Evolutionary conservation across 176 grass and related monocot species (phyloP), one percentile per base, ranked within the genome.

Genomic region (Oropetium thomaeum): DNA sequence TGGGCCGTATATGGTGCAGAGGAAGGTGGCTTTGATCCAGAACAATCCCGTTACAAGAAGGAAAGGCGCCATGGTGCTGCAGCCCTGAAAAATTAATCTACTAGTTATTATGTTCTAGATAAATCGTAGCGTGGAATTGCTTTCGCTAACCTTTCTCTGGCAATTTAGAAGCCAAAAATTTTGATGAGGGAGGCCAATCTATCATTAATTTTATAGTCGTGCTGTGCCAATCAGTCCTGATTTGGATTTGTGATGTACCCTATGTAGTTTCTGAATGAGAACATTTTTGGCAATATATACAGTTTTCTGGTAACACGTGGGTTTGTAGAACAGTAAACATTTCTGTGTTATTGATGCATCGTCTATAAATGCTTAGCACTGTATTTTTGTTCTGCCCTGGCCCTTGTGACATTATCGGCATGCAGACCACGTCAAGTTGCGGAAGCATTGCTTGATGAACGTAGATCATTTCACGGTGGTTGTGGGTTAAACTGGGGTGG

Each of bases 1-100:
- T 99, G 96, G 96, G 96, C 96, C 1, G 87, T 99, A 10, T 99
- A 99, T 51, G 91, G 91, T 27, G 91, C 96, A 1, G 82, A 88
- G 0, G 91, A 95, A 84, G 91, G 91, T 60, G 96, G 96, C 45
- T 99, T 95, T 15, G 96, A 99, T 64, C 96, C 96, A 29, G 91
- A 90, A 72, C 91, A 99, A 76, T 86, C 91, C 84, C 91, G 96
- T 63, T 95, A 73, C 68, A 99, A 86, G 79, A 99, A 99, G 71
- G 91, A 99, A 86, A 99, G 91, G 70, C 96, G 91, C 13, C 96
- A 99, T 61, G 84, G 91, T 52, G 58, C 89, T 58, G 80, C 85
- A 44, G 89, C 59, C n/a, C 37, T 83, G 10, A 87, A 71, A 82
- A 75, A 58, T 31, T 82, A 74, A 63, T 5, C 29, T n/a, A 26